Evolutionary conservation across 2,329 filamentous ascomycete species (phyloP), one percentile per base, ranked within the genome.

Genomic region (Bisporella sp.): DNA sequence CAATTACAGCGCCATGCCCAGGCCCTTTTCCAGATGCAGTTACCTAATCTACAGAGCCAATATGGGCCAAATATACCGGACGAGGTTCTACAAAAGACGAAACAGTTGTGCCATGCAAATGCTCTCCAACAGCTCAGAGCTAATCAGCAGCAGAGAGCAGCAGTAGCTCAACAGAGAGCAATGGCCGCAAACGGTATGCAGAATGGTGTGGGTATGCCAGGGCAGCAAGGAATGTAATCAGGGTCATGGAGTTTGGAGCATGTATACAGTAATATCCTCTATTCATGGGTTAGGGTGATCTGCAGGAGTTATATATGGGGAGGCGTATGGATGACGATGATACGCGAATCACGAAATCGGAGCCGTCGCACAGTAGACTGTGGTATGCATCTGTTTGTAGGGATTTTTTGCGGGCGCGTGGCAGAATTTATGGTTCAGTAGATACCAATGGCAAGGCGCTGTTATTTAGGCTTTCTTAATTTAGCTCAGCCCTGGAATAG

Each of bases 171-270:
- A 35, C 54, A 57, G 9, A 49, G 49, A 49, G 54, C 49, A 9
- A 52, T 55, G 52, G 54, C 56, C 40, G 52, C 61, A 51, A 62
- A 59, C 48, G 61, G 57, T 8, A 61, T 63, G 58, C 59, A 56
- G 32, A 61, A 64, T 51, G 60, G 60, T 3, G 62, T 62, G 58
- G 55, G 54, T 6, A 62, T 62, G 59, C 59, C 52, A 46, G 51
- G 52, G 44, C 49, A 29, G 33, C 45, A 47, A 32, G 49, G 52
- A 9, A 48, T 51, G 46, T 54, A 48, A 40, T 7, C 31, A 45
- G 12, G 13, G 29, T 11, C n/a, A 46, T 4, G 44, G 49, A 29
- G 49, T 42, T 32, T 30, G 28, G 41, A 39, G 40, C 6, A 6
- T 28, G 32, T 21, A 32, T 35, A 21, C 28, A 7, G n/a, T 7